Conservation (phyloP, 225 moss, liverwort and hornwort genomes). For the Physcomitrellopsis africana region DNA sequence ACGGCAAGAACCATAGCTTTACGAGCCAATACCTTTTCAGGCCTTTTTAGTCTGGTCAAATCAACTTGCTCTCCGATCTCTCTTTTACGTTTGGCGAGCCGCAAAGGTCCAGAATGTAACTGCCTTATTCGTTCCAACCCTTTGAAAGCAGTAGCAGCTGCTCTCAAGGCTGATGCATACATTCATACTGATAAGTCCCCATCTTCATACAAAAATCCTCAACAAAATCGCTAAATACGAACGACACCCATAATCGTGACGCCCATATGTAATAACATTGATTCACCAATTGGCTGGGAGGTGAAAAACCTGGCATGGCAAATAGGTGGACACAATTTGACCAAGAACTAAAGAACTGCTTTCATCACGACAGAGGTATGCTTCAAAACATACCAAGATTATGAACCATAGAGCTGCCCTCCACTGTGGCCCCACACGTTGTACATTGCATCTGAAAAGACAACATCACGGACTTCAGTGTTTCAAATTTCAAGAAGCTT, state of each 20-base stretch:
- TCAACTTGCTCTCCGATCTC: slow-evolving; percentile 78
- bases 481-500: slow-evolving; percentile 17
- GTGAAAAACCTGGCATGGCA: neutral
- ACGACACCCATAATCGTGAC: neutral
- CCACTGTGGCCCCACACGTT: slow-evolving; percentile 83
- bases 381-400: slow-evolving; percentile 71
- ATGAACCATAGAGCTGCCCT: slow-evolving; percentile 74
- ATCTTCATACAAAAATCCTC: no score
- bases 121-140: slow-evolving; percentile 69
- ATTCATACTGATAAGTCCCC: neutral
- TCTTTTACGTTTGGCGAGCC: slow-evolving; percentile 69
- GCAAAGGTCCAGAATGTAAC: slow-evolving; percentile 59
- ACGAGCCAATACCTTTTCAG: slow-evolving; percentile 54
- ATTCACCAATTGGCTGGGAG: neutral
- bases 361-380: neutral
- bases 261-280: slow-evolving; percentile 1
- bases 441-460: slow-evolving; percentile 77
- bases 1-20: slow-evolving; percentile 10
- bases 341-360: slow-evolving; percentile 1
- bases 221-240: no score
- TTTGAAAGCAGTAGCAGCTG: slow-evolving; percentile 84
- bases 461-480: slow-evolving; percentile 11
- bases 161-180: slow-evolving; percentile 79
- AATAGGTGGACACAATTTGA: slow-evolving; percentile 18
- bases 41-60: slow-evolving; percentile 52